Conservation (phyloP, 805 yeast species). For the Candida hungchunana region DNA sequence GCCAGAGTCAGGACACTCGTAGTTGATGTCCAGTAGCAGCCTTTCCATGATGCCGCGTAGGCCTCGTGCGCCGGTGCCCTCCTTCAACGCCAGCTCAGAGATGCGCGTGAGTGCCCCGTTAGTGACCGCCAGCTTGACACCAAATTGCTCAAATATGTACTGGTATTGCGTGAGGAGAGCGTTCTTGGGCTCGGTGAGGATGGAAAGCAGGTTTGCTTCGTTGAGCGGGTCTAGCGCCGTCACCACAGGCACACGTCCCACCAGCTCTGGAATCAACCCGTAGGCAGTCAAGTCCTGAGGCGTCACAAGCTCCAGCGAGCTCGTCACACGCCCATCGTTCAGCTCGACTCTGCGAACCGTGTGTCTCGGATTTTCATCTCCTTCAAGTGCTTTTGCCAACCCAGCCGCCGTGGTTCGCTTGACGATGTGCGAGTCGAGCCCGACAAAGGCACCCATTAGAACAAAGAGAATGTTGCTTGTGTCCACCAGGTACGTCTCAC, state of each 20-base stretch:
- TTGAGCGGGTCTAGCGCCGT: slow-evolving; percentile 45
- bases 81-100: slow-evolving; percentile 44
- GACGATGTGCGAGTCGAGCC: slow-evolving; percentile 45
- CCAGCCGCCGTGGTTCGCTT: slow-evolving; percentile 32
- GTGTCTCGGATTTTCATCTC: slow-evolving; percentile 11
- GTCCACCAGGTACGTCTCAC: slow-evolving; percentile 44
- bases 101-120: slow-evolving; percentile 42
- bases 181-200: slow-evolving; percentile 51
- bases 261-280: slow-evolving; percentile 57
- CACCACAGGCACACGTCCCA: slow-evolving; percentile 55
- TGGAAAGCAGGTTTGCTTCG: slow-evolving; percentile 41
- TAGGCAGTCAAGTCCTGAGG: slow-evolving; percentile 47
- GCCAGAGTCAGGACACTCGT: slow-evolving; percentile 57
- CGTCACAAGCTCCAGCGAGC: slow-evolving; percentile 42
- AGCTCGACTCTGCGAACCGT: slow-evolving; percentile 34
- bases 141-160: slow-evolving; percentile 49
- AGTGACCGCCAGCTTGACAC: slow-evolving; percentile 47
- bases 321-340: slow-evolving; percentile 33
- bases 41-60: slow-evolving; percentile 52
- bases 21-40: slow-evolving; percentile 45
- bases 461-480: slow-evolving; percentile 54
- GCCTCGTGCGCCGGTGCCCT: slow-evolving; percentile 62
- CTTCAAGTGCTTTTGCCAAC: slow-evolving; percentile 25
- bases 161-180: slow-evolving; percentile 50
- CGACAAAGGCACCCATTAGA: slow-evolving; percentile 60